These are phyloP conservation scores for Lepidopterella palustris DNA, from an alignment of 495 filamentous ascomycete genomes.

Conservation along the genomic window DNA sequence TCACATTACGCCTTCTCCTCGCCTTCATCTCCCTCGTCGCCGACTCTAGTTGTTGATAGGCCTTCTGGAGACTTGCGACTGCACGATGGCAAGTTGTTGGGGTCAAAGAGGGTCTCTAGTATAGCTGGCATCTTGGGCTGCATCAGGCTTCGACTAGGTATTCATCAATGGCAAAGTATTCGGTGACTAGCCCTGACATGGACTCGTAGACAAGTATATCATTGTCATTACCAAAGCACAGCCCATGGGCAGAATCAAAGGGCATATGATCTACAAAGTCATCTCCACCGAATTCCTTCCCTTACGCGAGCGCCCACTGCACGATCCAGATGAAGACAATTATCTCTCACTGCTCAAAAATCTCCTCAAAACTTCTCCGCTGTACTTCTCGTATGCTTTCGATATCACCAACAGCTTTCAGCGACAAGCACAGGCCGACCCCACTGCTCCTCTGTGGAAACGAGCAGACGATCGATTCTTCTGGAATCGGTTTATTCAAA, in stretches of 20 bases:
- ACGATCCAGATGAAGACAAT: constrained; percentile 86
- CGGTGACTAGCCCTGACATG: constrained; percentile 14
- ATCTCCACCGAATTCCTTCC: constrained; percentile 88
- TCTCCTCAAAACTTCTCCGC: constrained; percentile 72
- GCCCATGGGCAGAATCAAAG: constrained; percentile 81
- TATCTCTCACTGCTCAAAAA: constrained; percentile 74
- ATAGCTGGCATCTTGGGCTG: constrained; percentile 92
- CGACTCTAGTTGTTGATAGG: constrained; percentile 79
- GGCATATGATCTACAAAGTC: constrained; percentile 90
- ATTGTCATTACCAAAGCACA: constrained; percentile 93
- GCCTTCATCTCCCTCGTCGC: constrained; percentile 82
- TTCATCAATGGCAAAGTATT: constrained; percentile 7
- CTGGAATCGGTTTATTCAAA: constrained; percentile 91
- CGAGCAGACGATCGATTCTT: constrained; percentile 95
- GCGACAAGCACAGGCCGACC: constrained; percentile 69
- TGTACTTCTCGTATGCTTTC: constrained; percentile 97
- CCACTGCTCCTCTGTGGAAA: constrained; percentile 72
- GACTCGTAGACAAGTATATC: constrained; percentile 80
- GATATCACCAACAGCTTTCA: constrained; percentile 95
- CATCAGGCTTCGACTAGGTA: constrained; percentile 84
- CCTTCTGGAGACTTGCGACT: constrained; percentile 89
- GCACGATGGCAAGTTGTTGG: constrained; percentile 65
- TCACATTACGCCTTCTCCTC: constrained; percentile 96
- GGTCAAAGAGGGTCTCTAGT: constrained; percentile 78
- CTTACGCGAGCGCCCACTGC: constrained; percentile 82